Base-by-base conservation (phyloP, 2,329 filamentous ascomycete species). In the Hymenoscyphus salicellus region DNA sequence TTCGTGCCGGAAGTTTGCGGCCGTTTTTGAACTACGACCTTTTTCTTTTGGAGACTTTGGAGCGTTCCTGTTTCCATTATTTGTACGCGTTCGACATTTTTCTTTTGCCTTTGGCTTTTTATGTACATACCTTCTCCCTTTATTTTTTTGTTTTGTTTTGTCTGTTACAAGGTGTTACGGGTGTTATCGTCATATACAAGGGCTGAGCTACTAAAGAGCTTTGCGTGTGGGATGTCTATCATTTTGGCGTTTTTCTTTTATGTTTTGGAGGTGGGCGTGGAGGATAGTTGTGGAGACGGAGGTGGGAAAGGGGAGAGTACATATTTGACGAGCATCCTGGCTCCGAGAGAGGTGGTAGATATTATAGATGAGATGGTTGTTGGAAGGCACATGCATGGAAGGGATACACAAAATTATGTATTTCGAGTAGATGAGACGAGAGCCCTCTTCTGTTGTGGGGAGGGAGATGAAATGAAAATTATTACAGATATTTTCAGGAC, bases 41-140 rank as follows among this genome's bases (percentile, higher is more conserved):
- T n/a, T 17, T 26, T 49, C n/a, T 52, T 56, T 56, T 56, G 55
- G 55, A 56, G 55, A 56, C 55, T 6, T 56, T 56, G 55, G 55
- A 52, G 46, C 23, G 20, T 52, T 23, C 8, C 3, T 52, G 20
- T 46, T 23, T 23, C 11, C 7, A 8, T 28, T 30, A 26, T 7
- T 33, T 56, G 23, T 23, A 23, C 7, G 23, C 26, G 23, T 23
- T 30, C 5, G 11, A 23, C 10, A 14, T 55, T 26, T 55, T n/a
- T 32, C 16, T 56, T 56, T 32, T 33, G 10, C 4, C 17, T 6
- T 20, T 5, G 28, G 7, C 7, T 20, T 11, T 28, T 55, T 32
- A 14, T 55, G 52, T 28, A 55, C 2, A 49, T 49, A 55, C 23
- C 32, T 55, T 11, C 20, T 11, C 5, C 14, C n/a, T 16, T 7